phyloP scores from a whole-genome alignment of 495 filamentous ascomycete genomes.

The Opeltia flavorubescens region DNA sequence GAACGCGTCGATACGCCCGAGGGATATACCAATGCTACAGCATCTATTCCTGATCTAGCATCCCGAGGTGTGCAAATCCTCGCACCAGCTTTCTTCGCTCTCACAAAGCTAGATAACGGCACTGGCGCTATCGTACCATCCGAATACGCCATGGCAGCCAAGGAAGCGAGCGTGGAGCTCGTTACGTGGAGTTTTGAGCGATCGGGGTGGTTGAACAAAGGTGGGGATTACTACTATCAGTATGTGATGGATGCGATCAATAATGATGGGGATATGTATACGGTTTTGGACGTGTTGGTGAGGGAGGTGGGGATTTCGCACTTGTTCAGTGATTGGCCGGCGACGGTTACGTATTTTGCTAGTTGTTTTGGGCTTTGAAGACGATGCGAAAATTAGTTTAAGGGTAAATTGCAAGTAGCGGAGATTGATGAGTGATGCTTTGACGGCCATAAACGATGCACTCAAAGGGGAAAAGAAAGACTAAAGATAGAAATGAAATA shows the following conservation, averaged over 20 bases:
- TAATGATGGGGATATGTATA: slow-evolving; percentile 44
- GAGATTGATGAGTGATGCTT: too few relatives aligned
- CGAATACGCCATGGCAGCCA: slow-evolving; percentile 23
- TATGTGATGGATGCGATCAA: slow-evolving; percentile 34
- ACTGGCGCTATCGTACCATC: slow-evolving; percentile 25
- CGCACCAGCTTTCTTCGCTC: slow-evolving; percentile 18
- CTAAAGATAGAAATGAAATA: too few relatives aligned
- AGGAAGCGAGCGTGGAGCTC: slow-evolving; percentile 38
- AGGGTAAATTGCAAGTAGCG: too few relatives aligned
- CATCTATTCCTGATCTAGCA: slow-evolving; percentile 14
- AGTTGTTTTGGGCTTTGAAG: slow-evolving; percentile 36
- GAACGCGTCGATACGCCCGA: slow-evolving; percentile 33
- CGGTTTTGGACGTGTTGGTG: slow-evolving; percentile 41
- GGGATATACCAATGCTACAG: slow-evolving; percentile 31
- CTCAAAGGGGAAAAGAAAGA: too few relatives aligned
- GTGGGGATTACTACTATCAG: slow-evolving; percentile 39
- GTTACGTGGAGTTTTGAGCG: slow-evolving; percentile 51
- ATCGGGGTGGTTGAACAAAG: slow-evolving; percentile 36
- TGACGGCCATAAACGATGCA: too few relatives aligned
- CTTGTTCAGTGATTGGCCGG: slow-evolving; percentile 50
- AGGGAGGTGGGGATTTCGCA: slow-evolving; percentile 38
- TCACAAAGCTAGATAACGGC: slow-evolving; percentile 14
- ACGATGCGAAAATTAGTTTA: too few relatives aligned
- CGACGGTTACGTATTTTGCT: slow-evolving; percentile 47
- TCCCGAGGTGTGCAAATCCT: slow-evolving; percentile 20